Conservation (phyloP, 2,329 filamentous ascomycete genomes). For the Chaetomiaceae sp. region DNA sequence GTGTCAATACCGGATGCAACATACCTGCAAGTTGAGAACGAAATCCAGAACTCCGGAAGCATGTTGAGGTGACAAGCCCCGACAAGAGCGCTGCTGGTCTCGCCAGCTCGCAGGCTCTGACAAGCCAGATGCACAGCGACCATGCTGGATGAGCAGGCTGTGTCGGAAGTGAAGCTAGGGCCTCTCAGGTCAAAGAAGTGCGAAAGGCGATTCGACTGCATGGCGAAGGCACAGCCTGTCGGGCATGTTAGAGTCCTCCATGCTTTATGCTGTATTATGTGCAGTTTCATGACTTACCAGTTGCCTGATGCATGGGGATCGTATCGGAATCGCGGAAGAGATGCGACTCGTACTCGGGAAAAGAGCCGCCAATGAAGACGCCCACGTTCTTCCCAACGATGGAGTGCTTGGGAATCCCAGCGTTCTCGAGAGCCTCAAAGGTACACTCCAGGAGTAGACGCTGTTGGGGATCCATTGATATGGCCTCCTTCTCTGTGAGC, state of each 20-base stretch:
- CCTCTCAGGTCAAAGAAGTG: conserved; percentile 51
- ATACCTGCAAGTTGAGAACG: conserved; percentile 39
- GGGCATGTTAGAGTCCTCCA: conserved; percentile 13
- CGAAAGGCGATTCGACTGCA: conserved; percentile 49
- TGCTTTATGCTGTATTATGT: background rate
- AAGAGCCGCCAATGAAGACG: conserved; percentile 43
- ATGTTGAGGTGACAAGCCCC: conserved; percentile 43
- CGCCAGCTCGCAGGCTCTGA: conserved; percentile 42
- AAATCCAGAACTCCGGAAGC: conserved; percentile 42
- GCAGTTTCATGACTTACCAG: conserved; percentile 33
- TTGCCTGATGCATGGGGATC: conserved; percentile 47
- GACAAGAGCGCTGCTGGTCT: conserved; percentile 41
- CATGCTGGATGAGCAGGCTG: conserved; percentile 47
- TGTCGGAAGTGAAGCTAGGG: conserved; percentile 46
- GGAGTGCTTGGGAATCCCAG: conserved; percentile 42
- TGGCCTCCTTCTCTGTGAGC: conserved; percentile 44
- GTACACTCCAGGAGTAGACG: conserved; percentile 47
- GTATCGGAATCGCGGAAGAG: conserved; percentile 40
- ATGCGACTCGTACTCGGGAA: conserved; percentile 44
- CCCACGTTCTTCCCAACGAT: conserved; percentile 44
- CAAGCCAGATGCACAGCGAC: conserved; percentile 45
- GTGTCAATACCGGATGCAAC: conserved; percentile 20
- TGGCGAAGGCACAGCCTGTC: conserved; percentile 42
- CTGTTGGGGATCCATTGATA: conserved; percentile 50
- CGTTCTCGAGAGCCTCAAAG: conserved; percentile 49